Base-by-base conservation (phyloP, 2,329 filamentous ascomycete genomes). In the Beauveria caledonica region DNA sequence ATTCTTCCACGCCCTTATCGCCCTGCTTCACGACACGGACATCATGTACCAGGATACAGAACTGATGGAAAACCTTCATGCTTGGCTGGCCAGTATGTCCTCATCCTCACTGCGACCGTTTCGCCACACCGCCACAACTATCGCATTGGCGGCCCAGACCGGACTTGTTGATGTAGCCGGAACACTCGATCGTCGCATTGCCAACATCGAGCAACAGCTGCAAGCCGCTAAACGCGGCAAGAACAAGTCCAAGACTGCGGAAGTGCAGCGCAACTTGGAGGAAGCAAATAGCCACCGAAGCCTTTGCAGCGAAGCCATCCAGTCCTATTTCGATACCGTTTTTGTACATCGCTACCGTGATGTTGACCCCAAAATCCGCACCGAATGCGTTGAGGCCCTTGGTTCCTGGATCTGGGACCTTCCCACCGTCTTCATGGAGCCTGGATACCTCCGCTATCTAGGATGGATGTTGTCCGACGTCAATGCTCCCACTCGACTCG, bases 291-390 rank as follows among this genome's bases (percentile, higher is more conserved):
- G 84, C 63, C 87, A 86, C 69, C 81, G 90, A 39, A 86, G 90
- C 62, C 77, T 81, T 13, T 84, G 91, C 58, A 86, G 90, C 64
- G 81, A 83, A 33, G 80, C 87, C 62, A 86, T 97, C 61, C 87
- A 87, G 65, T 91, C 95, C 65, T 90, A 92, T 67, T 96, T 97
- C 69, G 89, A 96, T 66, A 89, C 90, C 2, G 87, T 97, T 51
- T 99, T 96, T 70, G 88, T 97, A 33, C 93, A 99, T 73, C 87
- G 94, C 52, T 99, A 97, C 73, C 89, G 94, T 63, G 94, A 99
- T 70, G 85, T 97, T 33, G 94, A 99, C 68, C 85, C 90, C 7
- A 89, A 85, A 67, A 96, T 99, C 65, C 85, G 94, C 58, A 86
- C 88, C 0, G 93, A 97, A 68, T 97, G 93, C 69, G 87, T 96